phyloP scores from a whole-genome alignment of 2,329 filamentous ascomycete species.

The Cytospora leucostoma region DNA sequence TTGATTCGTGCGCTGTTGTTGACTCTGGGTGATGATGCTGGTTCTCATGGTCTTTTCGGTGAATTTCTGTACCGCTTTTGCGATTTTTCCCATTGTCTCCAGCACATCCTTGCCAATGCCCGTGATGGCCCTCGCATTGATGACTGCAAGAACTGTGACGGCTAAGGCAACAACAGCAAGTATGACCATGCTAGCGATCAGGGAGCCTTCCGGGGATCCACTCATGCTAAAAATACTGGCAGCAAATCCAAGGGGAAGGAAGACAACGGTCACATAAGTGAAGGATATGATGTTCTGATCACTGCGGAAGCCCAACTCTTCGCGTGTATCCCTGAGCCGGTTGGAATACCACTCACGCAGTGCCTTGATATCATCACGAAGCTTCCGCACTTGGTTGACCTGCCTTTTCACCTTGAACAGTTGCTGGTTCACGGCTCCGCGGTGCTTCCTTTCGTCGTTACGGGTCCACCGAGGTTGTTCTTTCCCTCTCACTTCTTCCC shows the following conservation, averaged over 20 bases:
- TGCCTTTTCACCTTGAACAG: neutral
- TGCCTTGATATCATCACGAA: neutral
- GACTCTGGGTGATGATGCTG: neutral
- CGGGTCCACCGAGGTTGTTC: neutral
- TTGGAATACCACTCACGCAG: neutral
- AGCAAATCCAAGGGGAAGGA: neutral
- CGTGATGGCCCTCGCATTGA: neutral
- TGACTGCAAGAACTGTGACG: neutral
- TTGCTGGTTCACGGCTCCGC: neutral
- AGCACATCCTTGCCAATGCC: neutral
- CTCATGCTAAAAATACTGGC: constrained; percentile 9
- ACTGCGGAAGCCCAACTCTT: neutral
- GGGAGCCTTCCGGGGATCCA: neutral
- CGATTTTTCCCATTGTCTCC: neutral
- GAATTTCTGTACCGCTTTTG: neutral
- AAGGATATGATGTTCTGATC: constrained; percentile 1
- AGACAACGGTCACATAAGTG: neutral
- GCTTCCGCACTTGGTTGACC: neutral
- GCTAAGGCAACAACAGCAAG: neutral
- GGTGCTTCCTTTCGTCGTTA: neutral
- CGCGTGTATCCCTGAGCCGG: neutral
- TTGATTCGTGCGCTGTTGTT: too few species aligned
- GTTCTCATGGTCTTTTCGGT: neutral
- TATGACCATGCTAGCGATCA: neutral
- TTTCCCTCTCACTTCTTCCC: neutral